Percentiles rank a stretch among this genome's conserved stretches.
Conservation (phyloP, 768 basidiomycete genomes). For the Lactarius evosmus region DNA sequence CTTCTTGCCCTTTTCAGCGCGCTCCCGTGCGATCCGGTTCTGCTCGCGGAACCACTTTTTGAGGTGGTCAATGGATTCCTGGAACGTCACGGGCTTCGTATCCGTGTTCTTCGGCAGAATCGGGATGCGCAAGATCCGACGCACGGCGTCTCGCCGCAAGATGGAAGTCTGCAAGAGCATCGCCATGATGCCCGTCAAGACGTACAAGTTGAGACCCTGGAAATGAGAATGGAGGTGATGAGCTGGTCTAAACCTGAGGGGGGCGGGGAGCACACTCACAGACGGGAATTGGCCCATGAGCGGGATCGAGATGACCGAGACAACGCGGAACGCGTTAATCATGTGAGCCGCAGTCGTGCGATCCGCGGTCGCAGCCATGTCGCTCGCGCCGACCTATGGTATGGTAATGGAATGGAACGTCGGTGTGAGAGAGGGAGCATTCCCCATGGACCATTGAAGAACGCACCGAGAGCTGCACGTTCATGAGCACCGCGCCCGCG, state of each 20-base stretch:
- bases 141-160: conserved; percentile 43
- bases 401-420: conserved; percentile 32
- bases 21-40: conserved; percentile 14
- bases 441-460: neutral
- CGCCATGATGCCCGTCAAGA: conserved; percentile 48
- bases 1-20: conserved; percentile 18
- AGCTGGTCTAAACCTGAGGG: neutral
- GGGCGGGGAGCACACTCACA: conserved; percentile 43
- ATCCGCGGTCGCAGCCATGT: conserved; percentile 33
- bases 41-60: conserved; percentile 26
- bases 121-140: conserved; percentile 40
- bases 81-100: conserved; percentile 22
- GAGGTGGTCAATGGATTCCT: conserved; percentile 25
- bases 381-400: conserved; percentile 55
- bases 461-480: conserved; percentile 67
- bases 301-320: conserved; percentile 46
- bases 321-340: conserved; percentile 34
- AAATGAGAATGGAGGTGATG: neutral
- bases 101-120: conserved; percentile 21
- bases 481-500: conserved; percentile 54
- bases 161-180: conserved; percentile 47
- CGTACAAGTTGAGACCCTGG: conserved; percentile 58
- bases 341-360: conserved; percentile 25
- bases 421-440: neutral
- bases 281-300: conserved; percentile 59